Evolutionary conservation across 2,329 filamentous ascomycete genomes (phyloP).

Genomic region (Ophiostoma tasmaniense): DNA sequence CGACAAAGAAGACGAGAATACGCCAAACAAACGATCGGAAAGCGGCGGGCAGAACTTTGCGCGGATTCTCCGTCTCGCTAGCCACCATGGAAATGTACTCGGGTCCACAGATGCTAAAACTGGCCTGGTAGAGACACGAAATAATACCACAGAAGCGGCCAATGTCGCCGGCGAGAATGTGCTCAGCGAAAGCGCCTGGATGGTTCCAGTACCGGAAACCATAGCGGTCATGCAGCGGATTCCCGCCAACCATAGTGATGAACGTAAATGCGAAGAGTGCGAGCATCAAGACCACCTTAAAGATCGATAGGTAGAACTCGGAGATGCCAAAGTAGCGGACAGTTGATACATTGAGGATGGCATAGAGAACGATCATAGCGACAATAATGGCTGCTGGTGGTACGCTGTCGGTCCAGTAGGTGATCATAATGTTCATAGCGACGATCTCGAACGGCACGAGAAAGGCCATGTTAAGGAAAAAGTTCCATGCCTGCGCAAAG

Average conservation of each 20-base stretch:
- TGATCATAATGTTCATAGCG: conserved; percentile 48
- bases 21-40: conserved; percentile 61
- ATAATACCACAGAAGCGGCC: conserved; percentile 37
- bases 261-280: conserved; percentile 42
- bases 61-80: conserved; percentile 49
- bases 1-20: conserved; percentile 57
- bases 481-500: conserved; percentile 43
- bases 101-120: conserved; percentile 48
- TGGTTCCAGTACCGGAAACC: conserved; percentile 23
- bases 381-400: conserved; percentile 31
- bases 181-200: conserved; percentile 37
- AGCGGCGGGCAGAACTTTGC: conserved; percentile 50
- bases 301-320: conserved; percentile 18
- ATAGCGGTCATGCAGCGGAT: conserved; percentile 11
- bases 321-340: conserved; percentile 19
- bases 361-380: conserved; percentile 17
- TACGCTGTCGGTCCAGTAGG: conserved; percentile 44
- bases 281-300: conserved; percentile 42
- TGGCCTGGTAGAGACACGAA: conserved; percentile 32
- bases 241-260: conserved; percentile 37
- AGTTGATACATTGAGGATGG: conserved; percentile 8
- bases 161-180: conserved; percentile 29
- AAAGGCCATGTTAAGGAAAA: conserved; percentile 42
- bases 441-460: conserved; percentile 42
- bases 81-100: conserved; percentile 49